Evolutionary conservation across 2,329 filamentous ascomycete genomes (phyloP).

Genomic region (Orbilia blumenaviensis): DNA sequence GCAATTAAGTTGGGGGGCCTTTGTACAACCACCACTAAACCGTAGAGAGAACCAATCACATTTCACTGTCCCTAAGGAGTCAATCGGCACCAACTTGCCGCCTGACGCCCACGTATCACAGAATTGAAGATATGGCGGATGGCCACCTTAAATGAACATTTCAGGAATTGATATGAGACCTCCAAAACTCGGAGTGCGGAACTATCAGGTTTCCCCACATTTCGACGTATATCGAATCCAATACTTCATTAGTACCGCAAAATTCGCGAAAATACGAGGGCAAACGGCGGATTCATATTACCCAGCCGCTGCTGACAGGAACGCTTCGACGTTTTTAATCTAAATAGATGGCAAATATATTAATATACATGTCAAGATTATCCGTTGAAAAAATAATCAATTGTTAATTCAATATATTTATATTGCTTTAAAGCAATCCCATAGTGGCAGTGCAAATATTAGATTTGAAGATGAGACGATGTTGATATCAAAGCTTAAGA

Average conservation of each 20-base stretch:
- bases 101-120: constrained; percentile 8
- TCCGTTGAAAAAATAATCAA: neutral
- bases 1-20: neutral
- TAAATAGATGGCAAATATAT: neutral
- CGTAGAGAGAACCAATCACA: neutral
- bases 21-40: constrained; percentile 4
- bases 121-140: neutral
- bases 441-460: constrained; percentile 7
- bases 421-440: neutral
- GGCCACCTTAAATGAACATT: neutral
- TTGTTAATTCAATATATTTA: neutral
- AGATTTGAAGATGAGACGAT: neutral
- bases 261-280: constrained; percentile 14
- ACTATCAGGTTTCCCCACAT: neutral
- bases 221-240: neutral
- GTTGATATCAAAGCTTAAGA: constrained; percentile 9
- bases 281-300: neutral
- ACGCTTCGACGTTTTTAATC: constrained; percentile 8
- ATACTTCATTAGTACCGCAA: neutral
- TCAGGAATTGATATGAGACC: neutral
- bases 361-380: constrained; percentile 2
- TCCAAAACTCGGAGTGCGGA: neutral
- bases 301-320: constrained; percentile 2
- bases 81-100: constrained; percentile 9
- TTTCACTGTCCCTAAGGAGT: constrained; percentile 1